Conservation (phyloP, 2,329 filamentous ascomycete species). For the Coniella vitis region DNA sequence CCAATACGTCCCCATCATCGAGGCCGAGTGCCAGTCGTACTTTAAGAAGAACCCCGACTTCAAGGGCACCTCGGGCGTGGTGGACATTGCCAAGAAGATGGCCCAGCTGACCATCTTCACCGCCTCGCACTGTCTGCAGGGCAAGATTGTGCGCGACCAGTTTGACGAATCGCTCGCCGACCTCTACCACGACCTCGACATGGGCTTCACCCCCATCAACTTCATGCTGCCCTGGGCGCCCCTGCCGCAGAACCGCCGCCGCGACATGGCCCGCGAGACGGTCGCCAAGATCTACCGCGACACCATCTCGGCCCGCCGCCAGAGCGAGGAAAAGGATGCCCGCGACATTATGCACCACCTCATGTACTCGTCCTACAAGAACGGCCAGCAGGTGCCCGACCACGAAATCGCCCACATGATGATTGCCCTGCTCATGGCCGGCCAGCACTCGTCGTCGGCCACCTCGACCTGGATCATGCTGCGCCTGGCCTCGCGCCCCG, state of each 20-base stretch:
- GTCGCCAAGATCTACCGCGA: constrained; percentile 69
- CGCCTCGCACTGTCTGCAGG: constrained; percentile 69
- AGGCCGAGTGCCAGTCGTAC: constrained; percentile 60
- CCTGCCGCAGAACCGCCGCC: constrained; percentile 66
- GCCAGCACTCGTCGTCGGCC: constrained; percentile 73
- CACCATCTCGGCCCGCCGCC: constrained; percentile 60
- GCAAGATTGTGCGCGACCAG: constrained; percentile 65
- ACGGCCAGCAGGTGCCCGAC: constrained; percentile 62
- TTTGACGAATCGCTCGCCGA: constrained; percentile 67
- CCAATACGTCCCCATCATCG: constrained; percentile 64
- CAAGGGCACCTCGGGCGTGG: constrained; percentile 50
- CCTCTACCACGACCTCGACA: constrained; percentile 74
- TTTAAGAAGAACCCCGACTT: constrained; percentile 50
- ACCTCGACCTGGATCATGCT: constrained; percentile 74
- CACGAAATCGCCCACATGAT: constrained; percentile 77
- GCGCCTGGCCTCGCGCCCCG: constrained; percentile 62
- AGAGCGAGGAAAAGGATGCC: constrained; percentile 34
- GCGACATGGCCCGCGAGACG: constrained; percentile 66
- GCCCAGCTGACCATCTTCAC: constrained; percentile 76
- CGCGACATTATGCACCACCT: constrained; percentile 74
- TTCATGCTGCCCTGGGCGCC: constrained; percentile 76
- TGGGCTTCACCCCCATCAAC: constrained; percentile 74
- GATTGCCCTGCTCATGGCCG: constrained; percentile 80
- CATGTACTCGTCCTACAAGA: constrained; percentile 71
- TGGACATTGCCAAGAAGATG: constrained; percentile 62